These are phyloP conservation scores for Kwoniella bestiolae DNA, from an alignment of 768 basidiomycete genomes.

Conservation along the genomic window DNA sequence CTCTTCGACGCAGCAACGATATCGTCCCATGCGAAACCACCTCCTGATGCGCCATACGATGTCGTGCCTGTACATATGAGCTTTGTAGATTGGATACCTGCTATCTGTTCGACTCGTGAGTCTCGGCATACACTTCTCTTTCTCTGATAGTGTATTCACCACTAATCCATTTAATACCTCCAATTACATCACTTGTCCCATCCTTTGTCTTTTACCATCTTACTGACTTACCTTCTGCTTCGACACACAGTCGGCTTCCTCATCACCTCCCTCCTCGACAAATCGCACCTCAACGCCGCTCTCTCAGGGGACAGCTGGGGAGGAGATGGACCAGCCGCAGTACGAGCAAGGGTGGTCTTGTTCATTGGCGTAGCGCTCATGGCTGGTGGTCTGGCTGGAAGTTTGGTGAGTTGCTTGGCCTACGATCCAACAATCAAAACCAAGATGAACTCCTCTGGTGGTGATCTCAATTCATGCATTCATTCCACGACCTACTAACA, in stretches of 20 bases:
- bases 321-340: conserved; percentile 76
- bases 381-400: conserved; percentile 97
- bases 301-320: conserved; percentile 60
- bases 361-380: conserved; percentile 96
- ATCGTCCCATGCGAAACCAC: conserved; percentile 80
- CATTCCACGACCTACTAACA: no score
- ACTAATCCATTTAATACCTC: no score
- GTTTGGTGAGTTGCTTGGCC: conserved; percentile 69
- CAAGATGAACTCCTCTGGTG: no score
- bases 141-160: no score
- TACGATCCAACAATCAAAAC: neutral
- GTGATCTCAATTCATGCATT: no score
- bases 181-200: conserved; percentile 14
- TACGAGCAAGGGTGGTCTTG: conserved; percentile 84
- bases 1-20: conserved; percentile 92
- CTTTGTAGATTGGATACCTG: conserved; percentile 98
- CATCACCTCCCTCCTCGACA: conserved; percentile 91
- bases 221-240: neutral
- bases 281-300: conserved; percentile 76
- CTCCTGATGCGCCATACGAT: conserved; percentile 71
- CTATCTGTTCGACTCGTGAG: conserved; percentile 76
- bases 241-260: conserved; percentile 76
- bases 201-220: neutral
- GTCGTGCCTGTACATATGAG: conserved; percentile 77
- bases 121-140: no score